Evolutionary conservation across 257 asterid species (phyloP), one percentile per base, ranked within the genome.

Genomic region (Verbascum thapsus): DNA sequence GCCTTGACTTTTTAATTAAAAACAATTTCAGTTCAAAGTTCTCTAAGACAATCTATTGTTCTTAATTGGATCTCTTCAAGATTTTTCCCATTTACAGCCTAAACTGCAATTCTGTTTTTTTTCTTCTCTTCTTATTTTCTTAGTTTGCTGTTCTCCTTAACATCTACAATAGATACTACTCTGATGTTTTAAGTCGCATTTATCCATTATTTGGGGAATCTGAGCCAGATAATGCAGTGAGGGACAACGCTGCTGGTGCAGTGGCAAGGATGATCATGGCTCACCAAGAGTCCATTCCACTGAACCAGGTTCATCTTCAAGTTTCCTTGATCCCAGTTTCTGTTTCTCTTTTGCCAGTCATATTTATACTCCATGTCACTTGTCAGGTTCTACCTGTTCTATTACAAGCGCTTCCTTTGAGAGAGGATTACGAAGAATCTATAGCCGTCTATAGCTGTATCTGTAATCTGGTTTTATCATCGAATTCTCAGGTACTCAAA

Each of bases 201-300:
- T 70, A 81, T 71, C 96, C 97, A 20, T 77, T 94, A 61, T 94
- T 94, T 77, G 95, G 95, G 58, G 95, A 84, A 68, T 69, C 90
- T 44, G 99, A 94, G 77, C 90, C 90, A 49, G 97, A 90, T 80
- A 81, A 85, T 83, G 96, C 99, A 15, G 99, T 90, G 51, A 85
- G 87, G 74, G 97, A 94, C 76, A 94, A 94, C 75, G 97, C 99
- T 40, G 96, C 96, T 58, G 99, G 99, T 72, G 99, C 99, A 17
- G 99, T 94, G 72, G 95, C 99, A 73, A 81, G 96, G 81, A 90
- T 94, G 96, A 94, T 94, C 53, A 76, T 83, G 85, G 84, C 85
- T 71, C 85, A 94, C 60, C 95, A 96, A 8, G 94, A 90, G 74
- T 74, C 96, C 34, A 77, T 94, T 65, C 96, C 96, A 7, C 72